Base-by-base conservation (phyloP, 176 grass and related monocot species). In the Oryza brachyantha region DNA sequence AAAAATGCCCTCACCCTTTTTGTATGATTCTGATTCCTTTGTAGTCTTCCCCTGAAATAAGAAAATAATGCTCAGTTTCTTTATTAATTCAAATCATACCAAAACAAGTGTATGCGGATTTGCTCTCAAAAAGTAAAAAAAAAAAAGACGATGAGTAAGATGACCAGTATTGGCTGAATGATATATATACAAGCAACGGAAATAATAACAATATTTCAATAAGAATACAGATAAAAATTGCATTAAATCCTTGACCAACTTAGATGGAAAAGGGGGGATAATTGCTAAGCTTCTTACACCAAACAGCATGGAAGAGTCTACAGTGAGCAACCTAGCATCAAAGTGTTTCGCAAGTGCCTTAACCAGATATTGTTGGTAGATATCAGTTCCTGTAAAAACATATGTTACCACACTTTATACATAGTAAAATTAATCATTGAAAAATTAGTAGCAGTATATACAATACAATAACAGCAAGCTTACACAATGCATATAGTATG, bases 331-430 rank as follows among this genome's bases (percentile, higher is more conserved):
- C 76, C 88, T 88, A 83, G 92, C 92, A 89, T 84, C 74, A 78
- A 98, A 98, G 68, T 98, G 63, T 65, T 98, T 92, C 75, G 90
- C 85, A 74, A 98, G 92, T 75, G 92, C 92, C 78, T 93, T 98
- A 72, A 94, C 88, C 71, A 98, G 79, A 82, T 89, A 92, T 60
- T 98, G 92, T 90, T 95, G 92, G 84, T 91, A 98, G 72, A 95
- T 98, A 43, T 98, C 96, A 89, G 90, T 88, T 84, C 96, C 96
- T 98, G 76, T 38, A 86, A 34, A 97, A 25, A 79, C 38, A 80
- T 79, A 71, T 24, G 24, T 71, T 42, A 64, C 13, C 0, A 1
- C 2, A 31, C 31, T 87, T 82, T 64, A 42, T 39, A 60, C 40
- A 52, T 79, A 72, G 46, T 46, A 40, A 10, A 29, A 70, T 14